phyloP scores from a whole-genome alignment of 2,329 filamentous ascomycete species.

The Thyridium curvatum region DNA sequence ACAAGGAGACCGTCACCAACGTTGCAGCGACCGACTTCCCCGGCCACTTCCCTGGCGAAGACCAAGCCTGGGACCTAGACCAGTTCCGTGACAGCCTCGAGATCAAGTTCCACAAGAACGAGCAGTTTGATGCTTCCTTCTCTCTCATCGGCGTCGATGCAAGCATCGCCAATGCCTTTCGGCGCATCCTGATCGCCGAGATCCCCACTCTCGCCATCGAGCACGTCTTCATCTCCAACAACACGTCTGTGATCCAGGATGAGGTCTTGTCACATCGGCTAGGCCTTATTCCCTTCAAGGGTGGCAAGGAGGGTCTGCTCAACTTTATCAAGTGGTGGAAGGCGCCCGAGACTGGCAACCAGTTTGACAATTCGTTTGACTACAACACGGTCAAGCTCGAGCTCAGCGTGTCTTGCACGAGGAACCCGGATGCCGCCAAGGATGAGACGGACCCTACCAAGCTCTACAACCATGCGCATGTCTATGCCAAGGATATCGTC shows the following conservation, averaged over 20 bases:
- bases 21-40: slow-evolving; percentile 89
- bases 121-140: slow-evolving; percentile 72
- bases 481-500: slow-evolving; percentile 71
- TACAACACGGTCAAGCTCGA: slow-evolving; percentile 81
- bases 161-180: slow-evolving; percentile 92
- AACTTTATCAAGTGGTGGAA: slow-evolving; percentile 78
- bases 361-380: slow-evolving; percentile 55
- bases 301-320: slow-evolving; percentile 65
- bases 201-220: slow-evolving; percentile 93
- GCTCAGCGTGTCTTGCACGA: slow-evolving; percentile 73
- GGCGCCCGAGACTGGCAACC: slow-evolving; percentile 55
- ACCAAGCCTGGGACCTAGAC: slow-evolving; percentile 44
- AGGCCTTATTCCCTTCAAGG: slow-evolving; percentile 84
- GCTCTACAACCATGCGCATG: slow-evolving; percentile 78
- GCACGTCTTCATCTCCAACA: slow-evolving; percentile 87
- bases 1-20: slow-evolving; percentile 84
- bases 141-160: slow-evolving; percentile 90
- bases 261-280: slow-evolving; percentile 89
- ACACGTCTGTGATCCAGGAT: slow-evolving; percentile 96
- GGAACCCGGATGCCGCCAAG: slow-evolving; percentile 64
- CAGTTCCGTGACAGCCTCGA: slow-evolving; percentile 33
- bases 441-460: slow-evolving; percentile 75
- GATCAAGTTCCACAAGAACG: slow-evolving; percentile 78
- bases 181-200: slow-evolving; percentile 90
- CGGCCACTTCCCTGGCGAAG: slow-evolving; percentile 82